Evolutionary conservation across 2,329 filamentous ascomycete species (phyloP).

Genomic region (Westerdykella aurantiaca): DNA sequence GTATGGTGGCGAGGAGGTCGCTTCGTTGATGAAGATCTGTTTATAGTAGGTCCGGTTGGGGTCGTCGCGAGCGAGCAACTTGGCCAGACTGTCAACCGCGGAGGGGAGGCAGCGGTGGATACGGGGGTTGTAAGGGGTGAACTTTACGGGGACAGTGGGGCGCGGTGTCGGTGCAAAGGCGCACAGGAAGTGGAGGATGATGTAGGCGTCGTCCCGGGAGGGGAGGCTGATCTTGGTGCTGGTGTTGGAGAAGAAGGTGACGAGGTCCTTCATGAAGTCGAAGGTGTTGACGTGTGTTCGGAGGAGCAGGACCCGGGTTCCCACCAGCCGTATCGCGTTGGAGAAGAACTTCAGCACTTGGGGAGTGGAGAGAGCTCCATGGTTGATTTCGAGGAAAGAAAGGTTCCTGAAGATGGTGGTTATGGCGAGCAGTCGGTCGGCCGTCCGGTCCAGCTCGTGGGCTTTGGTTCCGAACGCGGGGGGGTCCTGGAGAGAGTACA

Average conservation of each 20-base stretch:
- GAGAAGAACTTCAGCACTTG: constrained; percentile 77
- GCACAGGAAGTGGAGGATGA: constrained; percentile 80
- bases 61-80: constrained; percentile 86
- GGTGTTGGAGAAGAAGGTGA: constrained; percentile 85
- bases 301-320: constrained; percentile 81
- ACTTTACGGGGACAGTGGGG: constrained; percentile 61
- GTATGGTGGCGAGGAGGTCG: constrained; percentile 57
- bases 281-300: constrained; percentile 77
- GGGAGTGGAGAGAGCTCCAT: constrained; percentile 66
- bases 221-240: constrained; percentile 74
- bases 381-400: constrained; percentile 78
- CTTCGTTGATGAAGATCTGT: constrained; percentile 70
- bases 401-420: constrained; percentile 90
- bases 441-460: constrained; percentile 79
- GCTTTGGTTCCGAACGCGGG: constrained; percentile 68
- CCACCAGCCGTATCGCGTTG: constrained; percentile 76
- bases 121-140: constrained; percentile 72
- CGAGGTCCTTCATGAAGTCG: constrained; percentile 95
- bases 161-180: constrained; percentile 79
- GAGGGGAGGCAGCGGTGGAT: constrained; percentile 83
- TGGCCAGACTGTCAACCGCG: constrained; percentile 84
- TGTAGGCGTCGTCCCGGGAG: constrained; percentile 78
- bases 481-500: constrained; percentile 64
- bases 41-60: constrained; percentile 84
- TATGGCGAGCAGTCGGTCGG: constrained; percentile 81